Conservation (phyloP, 345 rosid species). For the Luvunga scandens region DNA sequence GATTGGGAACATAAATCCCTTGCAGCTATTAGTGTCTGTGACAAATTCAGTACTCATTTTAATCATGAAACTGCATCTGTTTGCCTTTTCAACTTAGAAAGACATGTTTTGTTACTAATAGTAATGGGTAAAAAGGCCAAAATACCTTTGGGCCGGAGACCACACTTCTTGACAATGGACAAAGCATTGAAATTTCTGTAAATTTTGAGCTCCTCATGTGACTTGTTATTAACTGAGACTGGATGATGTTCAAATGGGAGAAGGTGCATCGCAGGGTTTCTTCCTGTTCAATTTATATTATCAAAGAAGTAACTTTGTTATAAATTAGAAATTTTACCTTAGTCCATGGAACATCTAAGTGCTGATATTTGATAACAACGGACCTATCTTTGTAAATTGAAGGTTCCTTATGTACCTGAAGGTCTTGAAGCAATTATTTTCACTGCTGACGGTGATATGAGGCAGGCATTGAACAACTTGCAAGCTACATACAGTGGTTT, state of each 20-base stretch:
- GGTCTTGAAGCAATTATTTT: slow-evolving; percentile 97
- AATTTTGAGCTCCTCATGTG: neutral
- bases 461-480: slow-evolving; percentile 94
- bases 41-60: neutral
- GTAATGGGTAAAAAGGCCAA: neutral
- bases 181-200: neutral
- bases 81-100: neutral
- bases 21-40: neutral
- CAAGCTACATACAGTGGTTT: slow-evolving; percentile 96
- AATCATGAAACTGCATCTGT: neutral
- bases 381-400: slow-evolving; percentile 24
- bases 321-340: neutral
- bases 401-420: slow-evolving; percentile 94
- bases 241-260: neutral
- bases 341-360: neutral
- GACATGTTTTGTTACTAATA: neutral
- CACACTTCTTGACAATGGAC: neutral
- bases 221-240: neutral
- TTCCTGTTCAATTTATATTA: neutral
- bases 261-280: neutral
- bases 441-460: slow-evolving; percentile 99
- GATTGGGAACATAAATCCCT: neutral
- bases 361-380: slow-evolving; percentile 5
- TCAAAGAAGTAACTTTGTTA: neutral
- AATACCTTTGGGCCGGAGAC: neutral